phyloP scores from a whole-genome alignment of 139 green algal genomes.

The Monoraphidium neglectum region DNA sequence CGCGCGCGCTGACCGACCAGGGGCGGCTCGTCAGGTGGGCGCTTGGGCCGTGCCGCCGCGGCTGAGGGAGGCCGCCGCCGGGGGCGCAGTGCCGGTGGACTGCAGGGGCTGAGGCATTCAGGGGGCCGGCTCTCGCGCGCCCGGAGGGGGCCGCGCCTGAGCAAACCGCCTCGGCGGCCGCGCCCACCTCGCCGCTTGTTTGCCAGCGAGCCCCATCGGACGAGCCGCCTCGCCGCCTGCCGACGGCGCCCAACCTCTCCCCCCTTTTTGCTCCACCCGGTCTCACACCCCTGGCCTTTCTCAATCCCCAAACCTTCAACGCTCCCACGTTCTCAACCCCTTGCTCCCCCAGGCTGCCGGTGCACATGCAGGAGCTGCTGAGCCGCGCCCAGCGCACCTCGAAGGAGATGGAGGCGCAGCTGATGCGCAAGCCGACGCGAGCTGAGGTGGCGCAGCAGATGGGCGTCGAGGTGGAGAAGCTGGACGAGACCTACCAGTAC shows the following conservation, averaged over 20 bases:
- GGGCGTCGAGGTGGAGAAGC: conserved; percentile 42
- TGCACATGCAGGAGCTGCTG: conserved; percentile 79
- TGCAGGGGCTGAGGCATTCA: too few species aligned
- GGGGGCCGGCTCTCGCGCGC: too few species aligned
- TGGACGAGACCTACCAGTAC: conserved; percentile 13
- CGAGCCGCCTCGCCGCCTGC: too few species aligned
- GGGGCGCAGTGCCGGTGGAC: too few species aligned
- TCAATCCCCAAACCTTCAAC: neutral
- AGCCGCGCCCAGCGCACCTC: conserved; percentile 39
- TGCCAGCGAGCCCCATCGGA: too few species aligned
- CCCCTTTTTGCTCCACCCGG: neutral
- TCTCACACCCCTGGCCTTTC: neutral
- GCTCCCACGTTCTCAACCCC: neutral
- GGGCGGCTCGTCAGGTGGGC: conserved; percentile 61
- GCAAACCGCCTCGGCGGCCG: neutral
- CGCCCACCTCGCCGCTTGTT: neutral
- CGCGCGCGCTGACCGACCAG: conserved; percentile 63
- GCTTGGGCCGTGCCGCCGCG: too few species aligned
- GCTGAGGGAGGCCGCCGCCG: too few species aligned
- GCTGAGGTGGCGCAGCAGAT: conserved; percentile 59
- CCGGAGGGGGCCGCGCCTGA: too few species aligned
- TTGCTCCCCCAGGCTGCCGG: conserved; percentile 61
- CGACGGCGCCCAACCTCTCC: too few species aligned
- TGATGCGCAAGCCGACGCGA: conserved; percentile 36
- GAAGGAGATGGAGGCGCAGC: conserved; percentile 37